Evolutionary conservation across 805 yeast genomes (phyloP), one percentile per base, ranked within the genome.

Genomic region (Saccharomycopsis babjevae): DNA sequence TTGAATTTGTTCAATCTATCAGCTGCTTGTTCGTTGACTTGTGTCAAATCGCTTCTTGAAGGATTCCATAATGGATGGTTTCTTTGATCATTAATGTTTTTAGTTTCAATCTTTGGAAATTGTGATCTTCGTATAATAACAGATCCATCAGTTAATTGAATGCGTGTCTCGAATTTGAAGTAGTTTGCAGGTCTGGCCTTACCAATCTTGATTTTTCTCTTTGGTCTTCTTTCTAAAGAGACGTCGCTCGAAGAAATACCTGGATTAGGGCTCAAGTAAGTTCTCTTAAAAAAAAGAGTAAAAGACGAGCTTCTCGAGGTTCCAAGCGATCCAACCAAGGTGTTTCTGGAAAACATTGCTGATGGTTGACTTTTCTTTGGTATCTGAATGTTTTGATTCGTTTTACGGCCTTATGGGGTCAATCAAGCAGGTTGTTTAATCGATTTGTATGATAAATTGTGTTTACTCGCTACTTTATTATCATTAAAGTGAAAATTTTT

Each of bases 121-220:
- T 88, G 96, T 0, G 97, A 84, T 68, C 88, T 81, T 73, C 99
- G 82, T 40, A 76, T 77, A 39, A 91, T 78, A 1, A 96, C 96
- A 36, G 97, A 88, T 1, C 99, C 99, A 71, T 94, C 99, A 66
- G 96, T 86, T 62, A 92, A 79, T 73, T 93, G 96, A n/a, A 94
- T 92, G 42, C 80, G 74, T 38, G 92, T 87, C 65, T 93, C 91
- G 71, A 94, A 94, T 72, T 89, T 89, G 75, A 93, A 82, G 73
- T 89, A 92, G 50, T 94, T 87, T 39, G 97, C 91, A 1, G 98
- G 97, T 73, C 97, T 83, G 18, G 97, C 91, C 71, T 88, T 88
- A 60, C 97, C 97, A 60, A 85, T 73, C 63, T 76, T 73, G 67
- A 88, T 86, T 71, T 83, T 86, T 71, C 82, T 85, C 73, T 81